Evolutionary conservation across 2,329 filamentous ascomycete genomes (phyloP).

Genomic region (Neurospora sp.): DNA sequence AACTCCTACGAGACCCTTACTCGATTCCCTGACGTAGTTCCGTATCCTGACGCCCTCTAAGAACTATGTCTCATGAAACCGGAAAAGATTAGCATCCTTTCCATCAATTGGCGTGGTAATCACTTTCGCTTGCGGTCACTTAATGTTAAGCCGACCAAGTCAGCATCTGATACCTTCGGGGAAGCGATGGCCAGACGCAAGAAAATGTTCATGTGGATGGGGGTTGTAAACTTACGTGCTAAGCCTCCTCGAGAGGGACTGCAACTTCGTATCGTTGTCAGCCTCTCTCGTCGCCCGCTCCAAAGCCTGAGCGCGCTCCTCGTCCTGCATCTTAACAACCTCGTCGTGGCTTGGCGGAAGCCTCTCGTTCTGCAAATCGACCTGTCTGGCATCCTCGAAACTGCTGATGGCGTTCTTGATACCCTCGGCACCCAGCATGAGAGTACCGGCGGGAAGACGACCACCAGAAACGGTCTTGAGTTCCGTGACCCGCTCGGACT

Average conservation of each 20-base stretch:
- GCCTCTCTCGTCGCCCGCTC: conserved; percentile 81
- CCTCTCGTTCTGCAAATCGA: conserved; percentile 93
- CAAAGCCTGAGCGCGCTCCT: conserved; percentile 71
- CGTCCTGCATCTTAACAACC: conserved; percentile 72
- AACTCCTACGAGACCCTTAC: background rate
- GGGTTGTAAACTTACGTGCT: conserved; percentile 74
- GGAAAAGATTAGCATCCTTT: background rate
- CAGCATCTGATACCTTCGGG: background rate
- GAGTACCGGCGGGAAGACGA: conserved; percentile 82
- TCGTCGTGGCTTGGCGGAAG: conserved; percentile 89
- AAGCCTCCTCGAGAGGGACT: conserved; percentile 78
- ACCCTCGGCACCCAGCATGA: conserved; percentile 96
- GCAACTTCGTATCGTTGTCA: conserved; percentile 82
- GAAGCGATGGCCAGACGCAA: background rate
- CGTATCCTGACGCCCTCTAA: background rate
- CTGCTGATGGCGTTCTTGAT: conserved; percentile 97
- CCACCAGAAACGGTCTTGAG: conserved; percentile 95
- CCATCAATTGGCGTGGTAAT: background rate
- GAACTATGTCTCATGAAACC: background rate
- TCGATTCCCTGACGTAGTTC: background rate
- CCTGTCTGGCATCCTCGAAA: conserved; percentile 94
- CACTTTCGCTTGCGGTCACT: background rate
- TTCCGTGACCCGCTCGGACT: conserved; percentile 93
- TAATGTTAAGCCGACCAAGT: background rate
- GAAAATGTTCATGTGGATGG: background rate